Conservation (phyloP, 1,284 basidiomycete species). For the Bondarzewia mesenterica region DNA sequence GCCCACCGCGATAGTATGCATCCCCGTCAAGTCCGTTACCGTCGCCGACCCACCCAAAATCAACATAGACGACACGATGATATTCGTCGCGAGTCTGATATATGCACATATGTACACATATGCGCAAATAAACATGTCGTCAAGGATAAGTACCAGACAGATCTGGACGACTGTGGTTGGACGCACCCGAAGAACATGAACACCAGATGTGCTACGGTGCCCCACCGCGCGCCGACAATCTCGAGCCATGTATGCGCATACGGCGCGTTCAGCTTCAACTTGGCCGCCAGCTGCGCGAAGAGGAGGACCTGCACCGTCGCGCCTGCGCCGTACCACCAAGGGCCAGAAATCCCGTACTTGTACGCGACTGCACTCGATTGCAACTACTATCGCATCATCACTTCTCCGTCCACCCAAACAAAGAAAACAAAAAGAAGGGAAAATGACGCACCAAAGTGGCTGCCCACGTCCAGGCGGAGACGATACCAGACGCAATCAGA, state of each 20-base stretch:
- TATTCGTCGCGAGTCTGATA: conserved; percentile 46
- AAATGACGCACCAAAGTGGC: conserved; percentile 50
- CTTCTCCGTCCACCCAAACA: background rate
- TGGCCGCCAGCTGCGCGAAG: conserved; percentile 38
- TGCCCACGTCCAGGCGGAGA: conserved; percentile 82
- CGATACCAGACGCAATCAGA: conserved; percentile 85
- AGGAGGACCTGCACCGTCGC: conserved; percentile 47
- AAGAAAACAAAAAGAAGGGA: background rate
- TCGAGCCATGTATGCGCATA: conserved; percentile 57
- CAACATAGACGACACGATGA: conserved; percentile 55
- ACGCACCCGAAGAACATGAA: conserved; percentile 58
- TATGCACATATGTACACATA: background rate
- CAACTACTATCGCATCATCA: conserved; percentile 28
- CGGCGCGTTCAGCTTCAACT: conserved; percentile 56
- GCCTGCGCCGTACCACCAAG: conserved; percentile 41
- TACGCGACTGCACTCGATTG: conserved; percentile 81
- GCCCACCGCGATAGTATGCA: conserved; percentile 44
- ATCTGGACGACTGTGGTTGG: background rate
- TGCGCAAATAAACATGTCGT: background rate
- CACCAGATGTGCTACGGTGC: conserved; percentile 46
- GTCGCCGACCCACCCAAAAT: conserved; percentile 58
- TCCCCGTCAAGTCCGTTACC: conserved; percentile 46
- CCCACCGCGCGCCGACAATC: conserved; percentile 53
- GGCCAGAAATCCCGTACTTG: conserved; percentile 64
- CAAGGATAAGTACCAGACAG: no score